Conservation (phyloP, 2,329 filamentous ascomycete species). For the Thelonectria olida region DNA sequence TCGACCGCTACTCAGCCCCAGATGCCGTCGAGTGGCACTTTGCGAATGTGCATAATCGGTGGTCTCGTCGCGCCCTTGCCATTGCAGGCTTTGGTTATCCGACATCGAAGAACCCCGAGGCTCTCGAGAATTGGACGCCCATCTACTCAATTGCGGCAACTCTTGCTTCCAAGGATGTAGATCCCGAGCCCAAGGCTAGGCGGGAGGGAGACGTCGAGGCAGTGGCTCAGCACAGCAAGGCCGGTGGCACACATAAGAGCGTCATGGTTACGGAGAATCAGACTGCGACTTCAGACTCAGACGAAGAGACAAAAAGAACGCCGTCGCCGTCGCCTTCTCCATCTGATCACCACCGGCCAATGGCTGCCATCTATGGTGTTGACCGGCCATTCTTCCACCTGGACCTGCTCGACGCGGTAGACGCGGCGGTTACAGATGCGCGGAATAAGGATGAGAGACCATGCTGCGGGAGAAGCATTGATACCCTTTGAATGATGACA, state of each 20-base stretch:
- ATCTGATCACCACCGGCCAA: background rate
- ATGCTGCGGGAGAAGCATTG: background rate
- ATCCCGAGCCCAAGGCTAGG: background rate
- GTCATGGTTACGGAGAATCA: background rate
- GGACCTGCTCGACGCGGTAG: constrained; percentile 55
- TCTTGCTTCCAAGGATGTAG: constrained; percentile 25
- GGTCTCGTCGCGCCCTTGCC: constrained; percentile 65
- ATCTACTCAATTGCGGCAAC: constrained; percentile 46
- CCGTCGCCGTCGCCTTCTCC: background rate
- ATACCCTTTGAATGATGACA: constrained; percentile 5
- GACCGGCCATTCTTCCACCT: constrained; percentile 59
- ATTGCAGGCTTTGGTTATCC: constrained; percentile 65
- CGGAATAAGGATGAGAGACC: constrained; percentile 31
- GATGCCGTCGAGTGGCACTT: constrained; percentile 63
- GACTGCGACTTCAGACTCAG: background rate
- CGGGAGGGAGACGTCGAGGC: constrained; percentile 17
- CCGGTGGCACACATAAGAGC: too few relatives aligned
- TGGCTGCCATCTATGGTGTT: constrained; percentile 48
- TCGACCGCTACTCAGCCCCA: constrained; percentile 62
- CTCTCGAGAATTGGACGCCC: constrained; percentile 43
- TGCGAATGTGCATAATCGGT: constrained; percentile 63
- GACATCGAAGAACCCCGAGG: constrained; percentile 37
- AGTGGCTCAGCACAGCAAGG: background rate
- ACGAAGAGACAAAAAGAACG: background rate
- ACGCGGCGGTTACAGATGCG: constrained; percentile 44